Evolutionary conservation across 2,329 filamentous ascomycete species (phyloP).

Genomic region (Colletotrichum echinochloae): DNA sequence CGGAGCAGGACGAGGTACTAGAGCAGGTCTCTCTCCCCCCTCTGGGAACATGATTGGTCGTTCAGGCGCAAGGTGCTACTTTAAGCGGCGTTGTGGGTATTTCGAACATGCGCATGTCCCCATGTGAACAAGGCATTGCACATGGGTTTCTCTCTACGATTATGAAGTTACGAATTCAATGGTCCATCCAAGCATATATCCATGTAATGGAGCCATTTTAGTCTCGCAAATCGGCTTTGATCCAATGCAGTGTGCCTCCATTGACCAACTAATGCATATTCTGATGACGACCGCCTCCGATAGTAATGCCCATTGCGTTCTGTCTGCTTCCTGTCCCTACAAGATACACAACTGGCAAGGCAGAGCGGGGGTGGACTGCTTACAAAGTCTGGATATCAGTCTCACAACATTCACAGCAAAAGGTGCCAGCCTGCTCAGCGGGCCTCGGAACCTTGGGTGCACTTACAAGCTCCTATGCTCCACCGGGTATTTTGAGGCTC

Average conservation of each 20-base stretch:
- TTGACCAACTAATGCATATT: neutral
- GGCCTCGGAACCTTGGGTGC: neutral
- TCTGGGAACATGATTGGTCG: neutral
- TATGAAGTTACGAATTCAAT: neutral
- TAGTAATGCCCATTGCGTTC: neutral
- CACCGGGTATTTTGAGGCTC: neutral
- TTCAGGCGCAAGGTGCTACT: neutral
- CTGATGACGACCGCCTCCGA: neutral
- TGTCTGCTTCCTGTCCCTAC: no score
- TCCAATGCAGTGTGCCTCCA: neutral
- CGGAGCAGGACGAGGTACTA: conserved; percentile 31
- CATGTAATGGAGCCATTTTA: neutral
- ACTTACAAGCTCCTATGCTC: neutral
- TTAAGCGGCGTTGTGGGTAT: neutral
- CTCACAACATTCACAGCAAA: neutral
- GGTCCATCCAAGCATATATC: neutral
- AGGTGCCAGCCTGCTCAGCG: neutral
- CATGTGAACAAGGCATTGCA: neutral
- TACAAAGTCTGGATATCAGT: neutral
- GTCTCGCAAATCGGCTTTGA: neutral
- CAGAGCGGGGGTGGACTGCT: no score
- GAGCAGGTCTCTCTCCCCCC: neutral
- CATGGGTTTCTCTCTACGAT: neutral
- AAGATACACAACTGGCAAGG: neutral
- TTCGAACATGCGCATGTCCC: no score